Base-by-base conservation (phyloP, 495 filamentous ascomycete species). In the Viridothelium virens region DNA sequence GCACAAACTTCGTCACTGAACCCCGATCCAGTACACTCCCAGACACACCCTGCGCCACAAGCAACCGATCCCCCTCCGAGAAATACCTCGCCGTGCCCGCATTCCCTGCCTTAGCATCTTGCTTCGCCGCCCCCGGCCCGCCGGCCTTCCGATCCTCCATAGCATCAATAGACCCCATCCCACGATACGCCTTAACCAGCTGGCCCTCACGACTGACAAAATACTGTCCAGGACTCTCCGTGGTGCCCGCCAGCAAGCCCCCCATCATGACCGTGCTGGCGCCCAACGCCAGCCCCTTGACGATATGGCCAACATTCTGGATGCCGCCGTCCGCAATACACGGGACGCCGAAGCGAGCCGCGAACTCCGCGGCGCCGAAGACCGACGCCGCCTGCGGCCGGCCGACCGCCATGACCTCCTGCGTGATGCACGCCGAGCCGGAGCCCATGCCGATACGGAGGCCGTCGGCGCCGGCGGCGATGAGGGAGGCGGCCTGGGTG, bases 191-290 rank as follows among this genome's bases (percentile, higher is more conserved):
- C 83, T 99, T 99, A 77, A 97, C 93, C 38, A 99, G 86, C 83
- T 97, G 91, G 37, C 94, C 94, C 75, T 97, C 94, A 62, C 87
- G 86, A 73, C 89, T 91, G 67, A 99, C 90, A 73, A 93, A 97
- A 71, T 96, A 99, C 68, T 96, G 91, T 46, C 94, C 94, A 34
- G 94, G 94, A 11, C 92, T 96, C 79, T 99, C 94, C 61, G 95
- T 96, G 61, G 94, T 97, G 76, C 95, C 94, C 46, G 94, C 94
- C 67, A 99, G 85, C 38, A 99, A 84, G 76, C 94, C 94, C 67
- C 94, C 94, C 94, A 99, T 99, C 94, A 99, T 99, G 76, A 99
- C 87, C 25, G 93, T 96, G 16, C 90, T 91, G 56, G 94, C 94
- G 68, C 94, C 94, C 66, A 97, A 85, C 41, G 94, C 89, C 67